phyloP scores from a whole-genome alignment of 257 asterid genomes.

The Mentha longifolia region DNA sequence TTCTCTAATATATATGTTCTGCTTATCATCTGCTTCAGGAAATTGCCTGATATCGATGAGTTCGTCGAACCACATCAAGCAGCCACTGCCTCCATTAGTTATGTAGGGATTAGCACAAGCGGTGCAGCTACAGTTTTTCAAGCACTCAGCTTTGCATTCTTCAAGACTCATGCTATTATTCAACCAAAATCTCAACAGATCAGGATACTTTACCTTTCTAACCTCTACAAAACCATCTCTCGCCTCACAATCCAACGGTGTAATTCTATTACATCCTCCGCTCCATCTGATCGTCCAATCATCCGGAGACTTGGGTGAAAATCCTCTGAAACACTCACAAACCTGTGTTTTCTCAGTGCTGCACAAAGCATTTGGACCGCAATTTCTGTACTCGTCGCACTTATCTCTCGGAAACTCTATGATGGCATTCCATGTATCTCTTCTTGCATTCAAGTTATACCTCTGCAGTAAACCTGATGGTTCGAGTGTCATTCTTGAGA shows the following conservation, averaged over 20 bases:
- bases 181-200: conserved; percentile 25
- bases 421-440: conserved; percentile 32
- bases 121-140: conserved; percentile 38
- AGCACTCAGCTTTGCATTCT: conserved; percentile 39
- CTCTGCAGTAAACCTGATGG: conserved; percentile 15
- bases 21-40: conserved; percentile 7
- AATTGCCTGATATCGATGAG: conserved; percentile 33
- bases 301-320: conserved; percentile 2
- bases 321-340: conserved; percentile 42
- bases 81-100: conserved; percentile 35
- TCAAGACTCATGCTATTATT: conserved; percentile 39
- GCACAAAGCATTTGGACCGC: conserved; percentile 45
- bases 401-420: neutral
- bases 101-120: conserved; percentile 42
- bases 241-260: conserved; percentile 18
- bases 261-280: conserved; percentile 35
- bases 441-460: conserved; percentile 26
- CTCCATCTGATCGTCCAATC: conserved; percentile 43
- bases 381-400: conserved; percentile 36
- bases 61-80: conserved; percentile 45
- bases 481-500: conserved; percentile 17
- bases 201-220: conserved; percentile 37
- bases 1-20: conserved; percentile 29
- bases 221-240: conserved; percentile 40
- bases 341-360: neutral